These are phyloP conservation scores for Blumeriella jaapii DNA, from an alignment of 2,329 filamentous ascomycete species.

Conservation along the genomic window DNA sequence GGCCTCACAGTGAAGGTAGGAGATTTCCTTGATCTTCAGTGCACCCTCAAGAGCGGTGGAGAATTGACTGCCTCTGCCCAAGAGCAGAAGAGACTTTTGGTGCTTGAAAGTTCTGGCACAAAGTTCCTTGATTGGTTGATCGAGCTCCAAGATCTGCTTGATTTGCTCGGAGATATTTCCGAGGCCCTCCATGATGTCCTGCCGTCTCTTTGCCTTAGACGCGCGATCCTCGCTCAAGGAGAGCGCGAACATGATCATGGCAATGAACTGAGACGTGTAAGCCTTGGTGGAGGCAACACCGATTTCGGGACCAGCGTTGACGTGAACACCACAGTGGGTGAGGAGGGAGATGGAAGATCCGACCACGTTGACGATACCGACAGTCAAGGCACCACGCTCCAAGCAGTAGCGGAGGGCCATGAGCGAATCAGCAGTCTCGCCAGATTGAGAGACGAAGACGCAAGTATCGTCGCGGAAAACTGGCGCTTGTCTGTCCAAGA, in stretches of 20 bases:
- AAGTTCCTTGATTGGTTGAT: constrained; percentile 87
- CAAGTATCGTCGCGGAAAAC: constrained; percentile 99
- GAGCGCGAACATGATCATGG: constrained; percentile 99
- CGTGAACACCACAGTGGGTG: constrained; percentile 98
- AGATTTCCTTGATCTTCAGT: constrained; percentile 99
- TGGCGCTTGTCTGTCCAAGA: constrained; percentile 89
- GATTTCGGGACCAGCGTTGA: constrained; percentile 97
- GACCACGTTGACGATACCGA: constrained; percentile 97
- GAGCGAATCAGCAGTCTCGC: constrained; percentile 94
- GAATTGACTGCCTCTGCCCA: constrained; percentile 93
- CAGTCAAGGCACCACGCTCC: constrained; percentile 91
- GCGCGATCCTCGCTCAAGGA: constrained; percentile 93
- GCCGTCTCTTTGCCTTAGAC: constrained; percentile 80
- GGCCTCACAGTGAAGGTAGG: constrained; percentile 97
- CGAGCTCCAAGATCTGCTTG: constrained; percentile 79
- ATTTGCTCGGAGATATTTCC: constrained; percentile 82
- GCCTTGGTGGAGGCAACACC: constrained; percentile 99
- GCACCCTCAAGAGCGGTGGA: constrained; percentile 95
- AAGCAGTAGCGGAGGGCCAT: constrained; percentile 97
- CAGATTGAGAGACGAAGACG: constrained; percentile 97
- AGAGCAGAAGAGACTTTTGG: constrained; percentile 88
- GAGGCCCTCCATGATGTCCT: constrained; percentile 94
- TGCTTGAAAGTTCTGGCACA: constrained; percentile 89
- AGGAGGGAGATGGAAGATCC: constrained; percentile 97
- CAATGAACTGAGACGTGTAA: constrained; percentile 98